These are phyloP conservation scores for Coemansia sp. DNA, from an alignment of 192 early-diverging fungal genomes.

Conservation along the genomic window DNA sequence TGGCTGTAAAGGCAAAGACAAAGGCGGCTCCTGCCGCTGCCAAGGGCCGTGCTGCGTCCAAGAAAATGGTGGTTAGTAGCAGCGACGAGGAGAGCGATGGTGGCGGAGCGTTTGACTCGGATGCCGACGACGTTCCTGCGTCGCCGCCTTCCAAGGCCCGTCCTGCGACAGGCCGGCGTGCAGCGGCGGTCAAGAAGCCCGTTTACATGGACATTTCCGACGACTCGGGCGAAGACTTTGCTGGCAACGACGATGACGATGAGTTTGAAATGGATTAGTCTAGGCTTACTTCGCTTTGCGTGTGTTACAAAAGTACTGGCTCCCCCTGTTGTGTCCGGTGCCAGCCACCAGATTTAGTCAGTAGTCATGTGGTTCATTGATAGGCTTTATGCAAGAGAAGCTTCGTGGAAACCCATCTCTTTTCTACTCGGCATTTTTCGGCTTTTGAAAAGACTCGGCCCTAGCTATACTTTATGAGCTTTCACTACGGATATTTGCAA, in stretches of 20 bases:
- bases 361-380: not conserved
- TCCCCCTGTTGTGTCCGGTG: not conserved
- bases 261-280: slow-evolving; percentile 22
- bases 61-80: slow-evolving; percentile 22
- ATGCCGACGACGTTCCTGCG: slow-evolving; percentile 17
- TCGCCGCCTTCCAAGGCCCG: slow-evolving; percentile 11
- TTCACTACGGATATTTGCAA: slow-evolving; percentile 46
- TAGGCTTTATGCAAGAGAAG: not conserved
- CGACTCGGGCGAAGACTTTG: slow-evolving; percentile 36
- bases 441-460: not conserved
- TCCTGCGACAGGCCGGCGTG: slow-evolving; percentile 17
- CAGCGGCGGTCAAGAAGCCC: slow-evolving; percentile 20
- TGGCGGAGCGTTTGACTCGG: slow-evolving; percentile 3
- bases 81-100: slow-evolving; percentile 36
- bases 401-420: not conserved
- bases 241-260: slow-evolving; percentile 11
- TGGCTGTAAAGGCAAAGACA: not conserved
- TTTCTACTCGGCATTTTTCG: not conserved
- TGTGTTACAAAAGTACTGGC: not conserved
- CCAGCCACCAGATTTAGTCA: not conserved
- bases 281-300: not conserved
- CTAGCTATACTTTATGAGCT: slow-evolving; percentile 7
- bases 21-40: not conserved
- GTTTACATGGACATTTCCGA: slow-evolving; percentile 44
- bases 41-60: slow-evolving; percentile 11